A percentile compares a stretch with the other conserved stretches of the same genome.
These are phyloP conservation scores for Nyssa sinensis DNA, from an alignment of 148 eudicot species.

Conservation along the genomic window DNA sequence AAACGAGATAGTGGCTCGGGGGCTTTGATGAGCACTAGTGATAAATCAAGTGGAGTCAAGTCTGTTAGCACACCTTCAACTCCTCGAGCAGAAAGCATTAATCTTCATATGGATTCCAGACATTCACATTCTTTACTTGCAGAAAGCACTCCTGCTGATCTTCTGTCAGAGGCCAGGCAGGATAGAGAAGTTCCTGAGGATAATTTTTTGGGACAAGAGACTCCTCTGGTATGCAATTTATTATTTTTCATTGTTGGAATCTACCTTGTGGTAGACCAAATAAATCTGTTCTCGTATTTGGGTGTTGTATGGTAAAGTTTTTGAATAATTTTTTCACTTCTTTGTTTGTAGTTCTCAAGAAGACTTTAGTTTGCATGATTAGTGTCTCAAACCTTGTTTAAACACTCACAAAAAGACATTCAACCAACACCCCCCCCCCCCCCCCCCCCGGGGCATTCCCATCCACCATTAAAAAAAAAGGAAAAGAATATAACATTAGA, in stretches of 20 bases:
- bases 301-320: background rate
- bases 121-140: conserved; percentile 59
- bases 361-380: background rate
- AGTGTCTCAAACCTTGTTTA: background rate
- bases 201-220: conserved; percentile 58
- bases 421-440: background rate
- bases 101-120: conserved; percentile 62
- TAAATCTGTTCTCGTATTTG: background rate
- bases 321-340: background rate
- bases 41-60: conserved; percentile 84
- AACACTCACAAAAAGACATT: background rate
- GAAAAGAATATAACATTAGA: background rate
- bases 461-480: background rate
- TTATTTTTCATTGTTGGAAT: conserved; percentile 1
- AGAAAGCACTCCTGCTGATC: conserved; percentile 60
- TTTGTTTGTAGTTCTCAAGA: background rate
- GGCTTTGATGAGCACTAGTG: conserved; percentile 67
- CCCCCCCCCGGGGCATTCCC: too few relatives aligned
- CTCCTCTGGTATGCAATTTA: conserved; percentile 72
- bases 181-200: conserved; percentile 60
- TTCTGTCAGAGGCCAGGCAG: conserved; percentile 50
- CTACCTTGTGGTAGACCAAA: background rate
- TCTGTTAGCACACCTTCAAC: conserved; percentile 88
- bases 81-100: conserved; percentile 78
- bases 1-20: conserved; percentile 81